Conservation (phyloP, 1,284 basidiomycete species). For the Gomphus bonarii region DNA sequence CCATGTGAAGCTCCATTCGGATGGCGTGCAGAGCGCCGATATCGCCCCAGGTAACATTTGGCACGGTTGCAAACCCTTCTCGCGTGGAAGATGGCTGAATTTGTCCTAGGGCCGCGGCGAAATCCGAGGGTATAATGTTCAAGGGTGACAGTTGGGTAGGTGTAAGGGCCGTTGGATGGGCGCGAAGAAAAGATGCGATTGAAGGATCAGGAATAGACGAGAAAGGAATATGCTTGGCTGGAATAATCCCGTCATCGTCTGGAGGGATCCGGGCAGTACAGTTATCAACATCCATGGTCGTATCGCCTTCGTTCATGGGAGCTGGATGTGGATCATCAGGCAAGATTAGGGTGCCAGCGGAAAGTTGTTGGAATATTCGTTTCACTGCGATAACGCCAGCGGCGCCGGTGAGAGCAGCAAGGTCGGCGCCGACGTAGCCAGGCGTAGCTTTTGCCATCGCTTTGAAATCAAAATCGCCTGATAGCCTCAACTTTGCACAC, state of each 20-base stretch:
- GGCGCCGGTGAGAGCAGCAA: slow-evolving; percentile 84
- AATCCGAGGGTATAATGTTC: slow-evolving; percentile 74
- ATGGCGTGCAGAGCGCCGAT: slow-evolving; percentile 85
- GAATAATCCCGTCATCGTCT: slow-evolving; percentile 25
- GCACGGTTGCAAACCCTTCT: slow-evolving; percentile 95
- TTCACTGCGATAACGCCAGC: slow-evolving; percentile 96
- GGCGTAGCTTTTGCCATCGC: slow-evolving; percentile 88
- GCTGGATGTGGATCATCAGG: slow-evolving; percentile 24
- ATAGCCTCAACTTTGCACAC: slow-evolving; percentile 63
- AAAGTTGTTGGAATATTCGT: slow-evolving; percentile 84
- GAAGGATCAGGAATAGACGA: slow-evolving; percentile 46
- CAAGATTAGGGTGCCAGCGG: slow-evolving; percentile 52
- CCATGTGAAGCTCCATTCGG: slow-evolving; percentile 92
- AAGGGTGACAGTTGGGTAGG: slow-evolving; percentile 70
- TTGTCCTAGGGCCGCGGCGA: slow-evolving; percentile 67
- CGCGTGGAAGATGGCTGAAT: slow-evolving; percentile 95
- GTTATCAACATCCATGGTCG: slow-evolving; percentile 42
- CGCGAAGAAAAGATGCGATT: slow-evolving; percentile 82
- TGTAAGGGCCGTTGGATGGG: slow-evolving; percentile 75
- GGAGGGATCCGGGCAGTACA: slow-evolving; percentile 14
- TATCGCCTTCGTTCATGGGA: slow-evolving; percentile 21
- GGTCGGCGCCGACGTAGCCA: slow-evolving; percentile 94
- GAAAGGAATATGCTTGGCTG: slow-evolving; percentile 24
- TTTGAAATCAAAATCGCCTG: slow-evolving; percentile 75
- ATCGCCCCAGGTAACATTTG: slow-evolving; percentile 92